phyloP scores from a whole-genome alignment of 2,329 filamentous ascomycete species.

The Curvularia sp. region DNA sequence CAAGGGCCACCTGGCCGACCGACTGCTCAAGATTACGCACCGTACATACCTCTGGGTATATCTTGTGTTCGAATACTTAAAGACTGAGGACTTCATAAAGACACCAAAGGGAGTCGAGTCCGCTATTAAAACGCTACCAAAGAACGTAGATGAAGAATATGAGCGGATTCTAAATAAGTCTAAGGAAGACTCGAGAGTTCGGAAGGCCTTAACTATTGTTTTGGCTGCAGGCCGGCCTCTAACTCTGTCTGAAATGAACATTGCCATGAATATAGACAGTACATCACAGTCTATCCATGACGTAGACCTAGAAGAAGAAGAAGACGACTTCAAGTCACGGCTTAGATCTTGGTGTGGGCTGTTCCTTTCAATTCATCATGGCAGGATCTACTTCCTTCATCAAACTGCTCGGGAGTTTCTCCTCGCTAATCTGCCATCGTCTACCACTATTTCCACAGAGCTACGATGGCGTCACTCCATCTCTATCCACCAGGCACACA shows the following conservation, averaged over 20 bases:
- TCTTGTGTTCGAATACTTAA: not conserved
- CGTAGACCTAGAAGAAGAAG: not conserved
- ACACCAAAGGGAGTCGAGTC: not conserved
- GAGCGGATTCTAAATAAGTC: not conserved
- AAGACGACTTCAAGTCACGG: not conserved
- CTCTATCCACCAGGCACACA: not conserved
- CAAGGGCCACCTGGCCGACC: too few relatives aligned
- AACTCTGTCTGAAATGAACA: not conserved
- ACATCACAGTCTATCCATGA: not conserved
- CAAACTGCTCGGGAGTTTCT: not conserved
- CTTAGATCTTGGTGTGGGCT: not conserved
- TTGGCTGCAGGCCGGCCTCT: not conserved
- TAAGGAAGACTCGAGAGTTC: not conserved
- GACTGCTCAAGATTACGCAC: too few relatives aligned
- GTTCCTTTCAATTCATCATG: not conserved
- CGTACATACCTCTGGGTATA: too few relatives aligned
- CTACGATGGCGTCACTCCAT: not conserved
- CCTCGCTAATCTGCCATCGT: not conserved
- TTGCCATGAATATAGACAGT: not conserved
- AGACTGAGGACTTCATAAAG: not conserved
- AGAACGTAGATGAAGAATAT: not conserved
- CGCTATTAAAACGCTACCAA: not conserved
- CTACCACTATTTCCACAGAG: not conserved
- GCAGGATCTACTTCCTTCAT: not conserved
- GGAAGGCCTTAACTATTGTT: not conserved